Evolutionary conservation across 2,329 filamentous ascomycete species (phyloP).

Genomic region (Myriangium duriaei): DNA sequence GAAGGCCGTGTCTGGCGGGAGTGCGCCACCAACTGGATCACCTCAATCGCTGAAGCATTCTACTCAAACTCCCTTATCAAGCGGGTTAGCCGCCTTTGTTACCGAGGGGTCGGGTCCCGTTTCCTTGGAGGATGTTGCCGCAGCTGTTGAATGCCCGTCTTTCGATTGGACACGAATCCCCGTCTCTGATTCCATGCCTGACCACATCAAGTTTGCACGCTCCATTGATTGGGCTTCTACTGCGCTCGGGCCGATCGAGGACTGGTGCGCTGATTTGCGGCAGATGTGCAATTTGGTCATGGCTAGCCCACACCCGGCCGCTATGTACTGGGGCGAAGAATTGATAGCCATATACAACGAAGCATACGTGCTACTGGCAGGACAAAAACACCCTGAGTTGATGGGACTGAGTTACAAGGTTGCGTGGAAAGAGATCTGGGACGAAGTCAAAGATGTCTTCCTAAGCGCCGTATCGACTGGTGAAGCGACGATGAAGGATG

Average conservation of each 20-base stretch:
- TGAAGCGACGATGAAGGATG: constrained; percentile 73
- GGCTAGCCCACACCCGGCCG: constrained; percentile 53
- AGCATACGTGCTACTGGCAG: constrained; percentile 57
- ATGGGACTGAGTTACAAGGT: constrained; percentile 62
- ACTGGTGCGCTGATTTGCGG: constrained; percentile 59
- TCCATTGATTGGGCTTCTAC: constrained; percentile 63
- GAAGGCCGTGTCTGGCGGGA: not conserved
- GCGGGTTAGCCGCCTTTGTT: not conserved
- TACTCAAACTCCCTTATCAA: constrained; percentile 3
- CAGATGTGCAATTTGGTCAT: constrained; percentile 74
- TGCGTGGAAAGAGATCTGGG: constrained; percentile 65
- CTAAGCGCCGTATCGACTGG: constrained; percentile 54
- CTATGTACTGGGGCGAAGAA: constrained; percentile 69
- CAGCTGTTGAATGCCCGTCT: constrained; percentile 30
- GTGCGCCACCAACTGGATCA: constrained; percentile 6
- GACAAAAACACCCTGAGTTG: constrained; percentile 60
- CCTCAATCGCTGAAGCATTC: not conserved
- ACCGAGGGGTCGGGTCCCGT: constrained; percentile 5
- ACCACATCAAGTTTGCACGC: constrained; percentile 61
- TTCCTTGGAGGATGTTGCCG: constrained; percentile 3
- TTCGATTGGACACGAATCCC: constrained; percentile 76
- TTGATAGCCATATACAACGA: constrained; percentile 60
- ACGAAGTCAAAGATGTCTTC: constrained; percentile 56
- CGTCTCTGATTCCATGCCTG: constrained; percentile 48
- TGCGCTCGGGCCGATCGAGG: constrained; percentile 60